These are phyloP conservation scores for Ascochyta viciae-villosae DNA, from an alignment of 2,329 filamentous ascomycete species.

Conservation along the genomic window DNA sequence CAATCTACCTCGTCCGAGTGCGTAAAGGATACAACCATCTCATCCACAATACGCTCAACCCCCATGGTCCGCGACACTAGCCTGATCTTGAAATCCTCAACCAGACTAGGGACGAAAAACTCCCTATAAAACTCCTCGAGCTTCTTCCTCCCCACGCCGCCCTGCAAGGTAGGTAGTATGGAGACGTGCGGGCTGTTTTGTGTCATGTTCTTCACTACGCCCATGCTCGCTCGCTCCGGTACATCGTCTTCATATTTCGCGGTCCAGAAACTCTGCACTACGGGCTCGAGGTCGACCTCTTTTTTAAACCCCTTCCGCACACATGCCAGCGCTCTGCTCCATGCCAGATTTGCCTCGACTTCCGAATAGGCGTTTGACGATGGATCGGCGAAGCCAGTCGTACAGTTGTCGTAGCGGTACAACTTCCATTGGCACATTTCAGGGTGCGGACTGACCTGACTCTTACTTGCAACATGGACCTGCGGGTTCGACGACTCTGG, in stretches of 20 bases:
- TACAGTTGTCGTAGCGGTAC: conserved; percentile 50
- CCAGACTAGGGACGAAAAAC: conserved; percentile 62
- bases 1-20: conserved; percentile 65
- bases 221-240: conserved; percentile 41
- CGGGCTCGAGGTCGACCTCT: conserved; percentile 44
- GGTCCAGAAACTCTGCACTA: conserved; percentile 44
- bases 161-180: conserved; percentile 53
- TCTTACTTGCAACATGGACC: conserved; percentile 51
- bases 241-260: conserved; percentile 44
- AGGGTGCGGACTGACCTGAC: conserved; percentile 37
- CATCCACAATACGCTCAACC: conserved; percentile 65
- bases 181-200: conserved; percentile 46
- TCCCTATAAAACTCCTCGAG: conserved; percentile 62
- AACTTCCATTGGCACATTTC: conserved; percentile 48
- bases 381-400: conserved; percentile 53
- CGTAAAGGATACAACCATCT: conserved; percentile 63
- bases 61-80: conserved; percentile 64
- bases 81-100: conserved; percentile 60
- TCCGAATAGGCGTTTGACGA: conserved; percentile 48
- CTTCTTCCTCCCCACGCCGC: conserved; percentile 52
- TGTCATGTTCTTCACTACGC: conserved; percentile 40
- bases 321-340: conserved; percentile 50
- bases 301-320: conserved; percentile 49
- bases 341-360: conserved; percentile 52
- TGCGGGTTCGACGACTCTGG: conserved; percentile 48